Base-by-base conservation (phyloP, 2,329 filamentous ascomycete genomes). In the Escovopsis sp. region DNA sequence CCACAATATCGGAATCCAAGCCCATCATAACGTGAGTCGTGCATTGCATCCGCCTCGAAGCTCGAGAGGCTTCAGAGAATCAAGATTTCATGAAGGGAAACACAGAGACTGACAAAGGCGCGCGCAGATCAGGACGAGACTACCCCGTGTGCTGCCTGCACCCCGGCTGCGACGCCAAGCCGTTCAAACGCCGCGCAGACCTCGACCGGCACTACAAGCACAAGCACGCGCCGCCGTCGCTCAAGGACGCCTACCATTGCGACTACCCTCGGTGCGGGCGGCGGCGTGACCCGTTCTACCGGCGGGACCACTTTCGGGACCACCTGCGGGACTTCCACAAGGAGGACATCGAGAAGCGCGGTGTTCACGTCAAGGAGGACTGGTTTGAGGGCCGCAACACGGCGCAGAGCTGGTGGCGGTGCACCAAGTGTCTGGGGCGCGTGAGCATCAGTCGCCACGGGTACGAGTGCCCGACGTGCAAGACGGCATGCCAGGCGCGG, bases 261-360 rank as follows among this genome's bases (percentile, higher is more conserved):
- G 72, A 76, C 60, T 74, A 74, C 49, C 53, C 57, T 14, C 60
- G 54, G 40, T 76, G 73, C 51, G 45, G 53, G 20, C 66, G 73
- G 7, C 57, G 56, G 25, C 51, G 53, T 6, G 56, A 63, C 2
- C 66, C 71, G 2, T 76, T 76, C 50, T 61, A 63, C 48, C 65
- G 73, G 30, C 64, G 67, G 29, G 73, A 77, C 47, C 73, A 76
- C 56, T 73, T 66, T 51, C 64, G 72, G 32, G 71, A 74, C 43
- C 73, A 77, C 52, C 63, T 73, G 32, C 65, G 73, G 29, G 65
- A 71, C 37, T 72, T 61, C 46, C 73, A 77, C 60, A 61, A 61
- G 42, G 73, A 77, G 50, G 70, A 74, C 45, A 63, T 73, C 30
- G 58, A 62, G 48, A 68, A 68, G 58, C 65, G 68, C 14, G 64